phyloP scores from a whole-genome alignment of 768 basidiomycete species.

The Boletus sp. region DNA sequence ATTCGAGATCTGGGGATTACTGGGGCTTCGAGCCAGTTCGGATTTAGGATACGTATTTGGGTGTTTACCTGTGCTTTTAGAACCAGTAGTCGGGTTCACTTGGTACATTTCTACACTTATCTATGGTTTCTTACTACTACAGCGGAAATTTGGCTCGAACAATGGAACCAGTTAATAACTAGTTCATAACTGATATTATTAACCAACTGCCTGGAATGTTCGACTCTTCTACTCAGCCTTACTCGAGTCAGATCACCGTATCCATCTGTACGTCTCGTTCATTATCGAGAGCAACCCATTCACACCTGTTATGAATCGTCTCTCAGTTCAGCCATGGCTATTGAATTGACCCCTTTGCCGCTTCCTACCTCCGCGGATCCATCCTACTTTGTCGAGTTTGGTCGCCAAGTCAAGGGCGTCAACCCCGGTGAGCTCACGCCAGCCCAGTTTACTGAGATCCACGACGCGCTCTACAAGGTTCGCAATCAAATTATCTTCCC shows the following conservation, averaged over 20 bases:
- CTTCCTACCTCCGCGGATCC: conserved; percentile 72
- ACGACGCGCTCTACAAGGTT: conserved; percentile 76
- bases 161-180: not conserved
- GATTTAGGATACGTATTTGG: not conserved
- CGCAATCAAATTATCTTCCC: not conserved
- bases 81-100: not conserved
- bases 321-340: conserved; percentile 47
- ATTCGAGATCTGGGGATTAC: not conserved
- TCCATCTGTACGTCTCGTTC: not conserved
- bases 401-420: conserved; percentile 71
- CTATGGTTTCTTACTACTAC: not conserved
- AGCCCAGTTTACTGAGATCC: conserved; percentile 63
- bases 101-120: not conserved
- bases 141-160: not conserved
- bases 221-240: not conserved
- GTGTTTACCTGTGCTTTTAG: not conserved
- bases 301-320: not conserved
- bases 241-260: not conserved
- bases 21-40: not conserved
- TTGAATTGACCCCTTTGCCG: conserved; percentile 63
- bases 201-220: not conserved
- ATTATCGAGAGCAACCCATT: not conserved
- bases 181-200: not conserved
- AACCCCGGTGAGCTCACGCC: conserved; percentile 60
- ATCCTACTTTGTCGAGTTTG: conserved; percentile 66